These are phyloP conservation scores for Annona squamosa DNA, from an alignment of 164 flowering plant genomes.

Conservation along the genomic window DNA sequence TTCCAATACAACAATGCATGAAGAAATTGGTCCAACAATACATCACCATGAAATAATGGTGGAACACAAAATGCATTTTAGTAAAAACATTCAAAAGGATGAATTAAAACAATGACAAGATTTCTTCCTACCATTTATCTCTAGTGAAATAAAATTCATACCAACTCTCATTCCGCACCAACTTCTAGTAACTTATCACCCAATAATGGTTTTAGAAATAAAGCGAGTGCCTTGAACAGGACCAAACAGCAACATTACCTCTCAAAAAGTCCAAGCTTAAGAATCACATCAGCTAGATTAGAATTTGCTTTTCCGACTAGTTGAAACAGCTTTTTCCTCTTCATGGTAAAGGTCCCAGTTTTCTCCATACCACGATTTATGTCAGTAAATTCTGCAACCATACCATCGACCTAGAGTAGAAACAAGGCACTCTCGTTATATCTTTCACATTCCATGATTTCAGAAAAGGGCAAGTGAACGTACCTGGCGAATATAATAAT, in stretches of 20 bases:
- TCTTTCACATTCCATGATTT: not conserved
- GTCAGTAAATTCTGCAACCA: conserved; percentile 96
- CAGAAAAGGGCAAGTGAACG: not conserved
- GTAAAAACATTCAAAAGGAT: not conserved
- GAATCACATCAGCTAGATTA: conserved; percentile 91
- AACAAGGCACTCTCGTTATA: not conserved
- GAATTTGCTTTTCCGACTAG: conserved; percentile 93
- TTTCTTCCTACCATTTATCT: not conserved
- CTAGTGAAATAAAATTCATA: not conserved
- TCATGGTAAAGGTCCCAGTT: conserved; percentile 93
- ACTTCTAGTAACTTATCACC: not conserved
- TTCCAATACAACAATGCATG: not conserved
- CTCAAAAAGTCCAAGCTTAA: conserved; percentile 94
- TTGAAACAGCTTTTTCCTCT: conserved; percentile 84
- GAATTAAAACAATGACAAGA: not conserved
- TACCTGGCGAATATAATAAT: conserved; percentile 95
- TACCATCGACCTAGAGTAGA: conserved; percentile 76
- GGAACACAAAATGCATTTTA: not conserved
- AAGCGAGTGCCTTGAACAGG: not conserved
- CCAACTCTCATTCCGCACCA: not conserved
- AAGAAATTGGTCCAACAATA: not conserved
- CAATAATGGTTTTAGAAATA: not conserved
- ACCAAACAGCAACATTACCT: conserved; percentile 39
- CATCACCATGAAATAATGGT: not conserved
- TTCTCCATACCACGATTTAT: conserved; percentile 93